Conservation (phyloP, 768 basidiomycete species). For the Mycena rebaudengoi region DNA sequence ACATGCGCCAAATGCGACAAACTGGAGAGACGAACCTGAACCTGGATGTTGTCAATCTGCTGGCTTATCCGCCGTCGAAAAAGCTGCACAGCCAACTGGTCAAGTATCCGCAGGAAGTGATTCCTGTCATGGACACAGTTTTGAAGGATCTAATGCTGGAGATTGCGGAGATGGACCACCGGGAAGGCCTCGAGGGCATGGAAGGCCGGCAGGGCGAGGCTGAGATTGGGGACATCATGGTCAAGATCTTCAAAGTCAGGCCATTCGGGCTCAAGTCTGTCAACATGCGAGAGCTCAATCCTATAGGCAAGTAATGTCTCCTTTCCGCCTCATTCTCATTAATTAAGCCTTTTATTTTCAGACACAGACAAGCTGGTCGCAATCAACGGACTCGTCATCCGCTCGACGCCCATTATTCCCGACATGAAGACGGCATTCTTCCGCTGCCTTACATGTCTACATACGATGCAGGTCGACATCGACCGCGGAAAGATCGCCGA, state of each 20-base stretch:
- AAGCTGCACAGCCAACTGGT: slow-evolving; percentile 86
- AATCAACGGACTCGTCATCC: slow-evolving; percentile 96
- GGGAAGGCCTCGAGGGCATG: slow-evolving; percentile 78
- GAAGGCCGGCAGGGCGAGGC: slow-evolving; percentile 77
- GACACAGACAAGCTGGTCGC: slow-evolving; percentile 98
- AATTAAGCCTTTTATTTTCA: slow-evolving; percentile 39
- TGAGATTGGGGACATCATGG: slow-evolving; percentile 89
- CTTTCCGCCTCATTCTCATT: not conserved
- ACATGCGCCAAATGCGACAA: slow-evolving; percentile 85
- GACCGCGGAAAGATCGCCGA: slow-evolving; percentile 98
- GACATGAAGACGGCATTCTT: slow-evolving; percentile 99
- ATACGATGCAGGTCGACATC: slow-evolving; percentile 97
- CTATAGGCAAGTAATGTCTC: slow-evolving; percentile 67
- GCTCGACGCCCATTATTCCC: slow-evolving; percentile 96
- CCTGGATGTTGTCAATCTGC: slow-evolving; percentile 85
- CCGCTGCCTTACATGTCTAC: slow-evolving; percentile 93
- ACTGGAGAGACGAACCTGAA: slow-evolving; percentile 96
- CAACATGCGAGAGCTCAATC: slow-evolving; percentile 97
- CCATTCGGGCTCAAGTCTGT: slow-evolving; percentile 86
- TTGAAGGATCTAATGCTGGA: slow-evolving; percentile 94
- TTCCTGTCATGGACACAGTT: slow-evolving; percentile 97
- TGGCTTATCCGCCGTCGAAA: slow-evolving; percentile 84
- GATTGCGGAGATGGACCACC: slow-evolving; percentile 82
- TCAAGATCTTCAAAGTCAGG: slow-evolving; percentile 89
- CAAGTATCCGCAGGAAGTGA: slow-evolving; percentile 96